Evolutionary conservation across 208 protist genomes (phyloP), one percentile per base, ranked within the genome.

Genomic region (Acanthamoeba royreba): DNA sequence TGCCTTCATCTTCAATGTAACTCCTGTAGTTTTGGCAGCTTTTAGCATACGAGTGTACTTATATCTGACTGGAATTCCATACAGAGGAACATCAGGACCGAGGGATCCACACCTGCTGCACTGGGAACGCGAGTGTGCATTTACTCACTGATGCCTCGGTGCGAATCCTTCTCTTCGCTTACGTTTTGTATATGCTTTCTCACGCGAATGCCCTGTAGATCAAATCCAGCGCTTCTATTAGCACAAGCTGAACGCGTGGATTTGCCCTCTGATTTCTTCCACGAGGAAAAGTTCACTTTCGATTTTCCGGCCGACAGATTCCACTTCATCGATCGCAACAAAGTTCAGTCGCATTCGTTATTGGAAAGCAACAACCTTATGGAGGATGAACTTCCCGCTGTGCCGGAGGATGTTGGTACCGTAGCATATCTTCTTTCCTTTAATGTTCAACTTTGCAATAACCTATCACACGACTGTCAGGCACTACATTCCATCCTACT

Each of bases 251-350:
- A 90, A 22, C 3, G 47, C 9, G 15, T 90, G 46, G 83, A 90
- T 5, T 42, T 90, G 46, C 83, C 17, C 19, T 42, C 83, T 9
- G 47, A 46, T 33, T 90, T 90, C 53, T 90, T 90, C 53, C 49
- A 90, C 31, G 83, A 90, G 52, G 83, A 90, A 49, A 9, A 33
- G 4, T 90, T 90, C 53, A 66, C 83, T 15, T 90, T 90, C 52
- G 83, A 90, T 31, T 90, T 66, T 49, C 83, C 83, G 5, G 17
- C 9, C 31, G 43, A 55, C 52, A 9, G 52, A 9, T 90, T 90
- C 83, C 46, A 69, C 35, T 90, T 90, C 35, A 28, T 90, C 40
- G 83, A 90, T 22, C 40, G 38, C 33, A 90, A 55, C 53, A 90
- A 90, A 35, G 40, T 90, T 22, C 83, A 90, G 83, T 90, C 83